Conservation (phyloP, 352 stramenopile genomes). For the Phytopythium mirpurense region DNA sequence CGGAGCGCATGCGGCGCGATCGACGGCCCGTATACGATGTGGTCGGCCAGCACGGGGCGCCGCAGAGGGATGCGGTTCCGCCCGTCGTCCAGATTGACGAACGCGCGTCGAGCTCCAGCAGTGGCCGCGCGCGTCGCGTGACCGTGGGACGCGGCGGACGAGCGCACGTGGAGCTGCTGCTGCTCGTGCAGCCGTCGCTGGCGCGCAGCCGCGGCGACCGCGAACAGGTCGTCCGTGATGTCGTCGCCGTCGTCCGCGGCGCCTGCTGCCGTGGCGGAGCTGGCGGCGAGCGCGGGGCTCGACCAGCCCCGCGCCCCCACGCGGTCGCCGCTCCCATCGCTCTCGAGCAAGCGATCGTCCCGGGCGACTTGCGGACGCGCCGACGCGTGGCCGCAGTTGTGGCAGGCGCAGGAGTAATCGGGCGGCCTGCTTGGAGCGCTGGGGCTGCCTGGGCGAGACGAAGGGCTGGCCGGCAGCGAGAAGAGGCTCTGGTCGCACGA, state of each 20-base stretch:
- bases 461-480: not conserved
- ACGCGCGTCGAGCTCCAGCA: slow-evolving; percentile 9
- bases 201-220: slow-evolving; percentile 7
- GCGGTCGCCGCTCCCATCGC: not conserved
- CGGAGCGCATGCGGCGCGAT: slow-evolving; percentile 44
- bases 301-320: not conserved
- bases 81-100: slow-evolving; percentile 51
- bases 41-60: slow-evolving; percentile 39
- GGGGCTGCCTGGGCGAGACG: slow-evolving; percentile 8
- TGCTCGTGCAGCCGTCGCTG: slow-evolving; percentile 11
- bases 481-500: slow-evolving; percentile 54
- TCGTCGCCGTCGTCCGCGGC: not conserved
- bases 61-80: slow-evolving; percentile 59
- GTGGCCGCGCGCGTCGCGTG: not conserved
- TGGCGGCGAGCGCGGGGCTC: not conserved
- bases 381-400: not conserved
- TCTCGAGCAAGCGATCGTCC: not conserved
- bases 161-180: slow-evolving; percentile 9
- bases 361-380: not conserved
- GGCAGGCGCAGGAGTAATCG: not conserved
- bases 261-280: not conserved
- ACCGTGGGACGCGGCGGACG: not conserved
- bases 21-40: slow-evolving; percentile 58
- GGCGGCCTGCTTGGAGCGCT: not conserved
- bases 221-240: slow-evolving; percentile 4